These are phyloP conservation scores for Sarocladium kiliense DNA, from an alignment of 2,329 filamentous ascomycete species.

Conservation along the genomic window DNA sequence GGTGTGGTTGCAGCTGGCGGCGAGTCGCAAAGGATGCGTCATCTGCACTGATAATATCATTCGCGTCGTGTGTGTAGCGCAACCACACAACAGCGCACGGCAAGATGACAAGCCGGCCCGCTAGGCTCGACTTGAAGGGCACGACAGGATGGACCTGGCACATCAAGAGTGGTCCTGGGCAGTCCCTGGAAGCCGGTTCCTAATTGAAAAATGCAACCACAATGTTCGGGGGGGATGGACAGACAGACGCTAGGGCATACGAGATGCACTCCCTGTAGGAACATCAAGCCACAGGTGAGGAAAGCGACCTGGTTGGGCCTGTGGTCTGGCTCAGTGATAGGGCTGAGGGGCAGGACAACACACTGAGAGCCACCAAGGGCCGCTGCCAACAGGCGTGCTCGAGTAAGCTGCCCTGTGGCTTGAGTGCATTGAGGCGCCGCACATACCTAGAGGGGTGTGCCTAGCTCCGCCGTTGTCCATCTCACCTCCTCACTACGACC, in stretches of 20 bases:
- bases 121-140: not conserved
- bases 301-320: not conserved
- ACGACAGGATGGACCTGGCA: not conserved
- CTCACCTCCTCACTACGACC: too few relatives aligned
- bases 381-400: not conserved
- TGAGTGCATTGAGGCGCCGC: not conserved
- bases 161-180: not conserved
- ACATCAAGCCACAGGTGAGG: not conserved
- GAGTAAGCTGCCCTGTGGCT: conserved; percentile 1
- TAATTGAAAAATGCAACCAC: not conserved
- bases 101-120: conserved; percentile 4
- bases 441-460: not conserved
- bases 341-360: not conserved
- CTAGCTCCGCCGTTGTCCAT: not conserved
- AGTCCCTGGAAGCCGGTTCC: not conserved
- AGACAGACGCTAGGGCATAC: not conserved
- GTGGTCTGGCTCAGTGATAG: not conserved
- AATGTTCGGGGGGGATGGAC: not conserved
- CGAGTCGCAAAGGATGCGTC: not conserved
- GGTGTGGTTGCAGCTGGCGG: conserved; percentile 5
- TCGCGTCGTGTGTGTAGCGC: not conserved
- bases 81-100: not conserved
- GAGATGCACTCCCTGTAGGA: conserved; percentile 4
- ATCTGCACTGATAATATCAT: not conserved
- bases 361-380: not conserved